A percentile compares a stretch with the other conserved stretches of the same genome.
These are phyloP conservation scores for Didymella pomorum DNA, from an alignment of 2,329 filamentous ascomycete genomes.

Conservation along the genomic window DNA sequence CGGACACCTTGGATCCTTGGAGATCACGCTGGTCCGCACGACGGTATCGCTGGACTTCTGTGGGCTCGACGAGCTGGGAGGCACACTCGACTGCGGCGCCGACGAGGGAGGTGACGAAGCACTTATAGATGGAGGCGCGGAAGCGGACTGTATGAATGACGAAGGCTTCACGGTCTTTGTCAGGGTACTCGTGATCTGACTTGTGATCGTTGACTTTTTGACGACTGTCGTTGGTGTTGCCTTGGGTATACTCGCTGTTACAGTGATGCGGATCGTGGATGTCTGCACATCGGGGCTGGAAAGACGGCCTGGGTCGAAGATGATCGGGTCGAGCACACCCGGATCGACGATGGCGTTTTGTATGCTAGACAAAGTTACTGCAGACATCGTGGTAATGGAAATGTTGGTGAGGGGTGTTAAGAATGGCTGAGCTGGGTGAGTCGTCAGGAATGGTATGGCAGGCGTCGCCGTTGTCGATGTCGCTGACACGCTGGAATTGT, in stretches of 20 bases:
- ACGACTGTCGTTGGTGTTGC: neutral
- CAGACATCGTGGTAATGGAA: neutral
- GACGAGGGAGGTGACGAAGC: neutral
- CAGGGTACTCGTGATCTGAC: neutral
- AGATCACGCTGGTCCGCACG: conserved; percentile 11
- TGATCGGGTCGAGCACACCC: conserved; percentile 1
- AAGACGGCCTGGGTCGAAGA: conserved; percentile 4
- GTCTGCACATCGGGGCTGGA: neutral
- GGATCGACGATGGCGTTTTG: neutral
- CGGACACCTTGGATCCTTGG: conserved; percentile 36
- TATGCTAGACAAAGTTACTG: neutral
- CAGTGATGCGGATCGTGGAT: conserved; percentile 8
- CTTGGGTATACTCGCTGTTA: conserved; percentile 3
- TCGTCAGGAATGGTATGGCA: neutral
- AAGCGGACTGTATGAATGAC: neutral
- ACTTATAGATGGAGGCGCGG: neutral
- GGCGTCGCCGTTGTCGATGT: neutral
- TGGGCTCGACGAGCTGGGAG: neutral
- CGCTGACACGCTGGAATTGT: neutral
- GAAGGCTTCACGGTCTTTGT: conserved; percentile 2
- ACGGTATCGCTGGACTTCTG: neutral
- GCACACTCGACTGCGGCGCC: neutral
- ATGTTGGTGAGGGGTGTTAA: neutral
- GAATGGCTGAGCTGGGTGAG: neutral
- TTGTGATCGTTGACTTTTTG: neutral